phyloP scores from a whole-genome alignment of 2,329 filamentous ascomycete species.

The Aspergillus quadrilineatus region DNA sequence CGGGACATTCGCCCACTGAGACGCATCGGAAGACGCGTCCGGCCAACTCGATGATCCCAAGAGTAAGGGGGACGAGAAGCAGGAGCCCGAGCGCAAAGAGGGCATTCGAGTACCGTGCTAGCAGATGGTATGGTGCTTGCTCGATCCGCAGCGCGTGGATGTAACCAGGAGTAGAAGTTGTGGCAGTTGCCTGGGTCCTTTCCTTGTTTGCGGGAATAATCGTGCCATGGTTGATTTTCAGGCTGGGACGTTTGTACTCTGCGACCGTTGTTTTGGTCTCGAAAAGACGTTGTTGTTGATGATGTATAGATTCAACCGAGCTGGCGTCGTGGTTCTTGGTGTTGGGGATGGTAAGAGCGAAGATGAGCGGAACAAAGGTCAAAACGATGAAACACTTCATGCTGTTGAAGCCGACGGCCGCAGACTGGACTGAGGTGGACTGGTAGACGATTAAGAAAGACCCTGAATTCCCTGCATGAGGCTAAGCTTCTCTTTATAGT shows the following conservation, averaged over 20 bases:
- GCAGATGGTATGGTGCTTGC: background rate
- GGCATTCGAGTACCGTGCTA: conserved; percentile 9
- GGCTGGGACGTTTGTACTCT: background rate
- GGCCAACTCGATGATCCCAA: conserved; percentile 12
- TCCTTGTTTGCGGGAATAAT: background rate
- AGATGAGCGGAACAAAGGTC: background rate
- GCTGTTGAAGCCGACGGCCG: background rate
- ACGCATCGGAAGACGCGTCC: conserved; percentile 6
- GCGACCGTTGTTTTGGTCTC: background rate
- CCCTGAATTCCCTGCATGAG: background rate
- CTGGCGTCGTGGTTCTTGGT: background rate
- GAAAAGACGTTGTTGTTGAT: conserved; percentile 1
- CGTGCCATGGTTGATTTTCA: conserved; percentile 1
- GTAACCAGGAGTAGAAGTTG: background rate
- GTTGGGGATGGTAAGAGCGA: conserved; percentile 5
- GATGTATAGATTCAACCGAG: background rate
- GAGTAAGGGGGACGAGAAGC: conserved; percentile 12
- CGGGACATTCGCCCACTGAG: conserved; percentile 6
- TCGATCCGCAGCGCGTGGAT: conserved; percentile 1
- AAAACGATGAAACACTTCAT: background rate
- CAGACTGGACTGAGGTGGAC: background rate
- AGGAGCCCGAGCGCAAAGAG: conserved; percentile 7
- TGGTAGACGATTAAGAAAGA: background rate
- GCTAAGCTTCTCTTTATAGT: conserved; percentile 1
- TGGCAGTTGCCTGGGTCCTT: background rate